Evolutionary conservation across 1,139 yeast genomes (phyloP), one percentile per base, ranked within the genome.

Genomic region (Diutina catenulata): DNA sequence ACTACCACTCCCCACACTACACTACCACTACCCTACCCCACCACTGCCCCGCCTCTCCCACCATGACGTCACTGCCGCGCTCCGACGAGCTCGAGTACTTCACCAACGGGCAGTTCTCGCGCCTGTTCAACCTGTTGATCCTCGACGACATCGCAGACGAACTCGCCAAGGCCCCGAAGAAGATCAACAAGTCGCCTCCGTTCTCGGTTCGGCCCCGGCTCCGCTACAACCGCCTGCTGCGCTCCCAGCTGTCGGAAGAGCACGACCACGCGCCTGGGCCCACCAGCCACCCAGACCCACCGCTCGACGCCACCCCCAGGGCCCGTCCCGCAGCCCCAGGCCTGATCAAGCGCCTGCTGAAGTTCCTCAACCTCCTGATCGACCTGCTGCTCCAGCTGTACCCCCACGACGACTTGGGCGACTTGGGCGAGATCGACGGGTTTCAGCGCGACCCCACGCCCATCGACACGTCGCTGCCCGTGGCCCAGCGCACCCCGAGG

Each of bases 391-490:
- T 44, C 46, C 2, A 42, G 44, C 38, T 43, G 41, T 36, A 36
- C 33, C 37, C 41, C 28, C 40, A 42, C 25, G 6, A 44, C 31
- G 39, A 37, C 37, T 40, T 9, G 42, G 38, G 37, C 18, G 41
- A 44, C 13, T 37, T 16, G 26, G 9, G 53, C n/a, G 61, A 57
- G 39, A 44, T 49, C 38, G 53, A 55, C 23, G 50, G 55, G 39
- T 59, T 55, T 39, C 42, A 56, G 56, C 32, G 59, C 54, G 29
- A 44, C 52, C 15, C 47, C 52, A 29, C 44, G 38, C 37, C 41
- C 44, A 21, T 47, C 36, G 52, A 47, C 22, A 44, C 42, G 39
- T 43, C 45, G 39, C 47, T 36, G 19, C 51, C 41, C 35, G 43
- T 28, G 38, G 51, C 36, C 47, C 52, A 36, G 43, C 44, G 41